A percentile compares a stretch with the other conserved stretches of the same genome.
Evolutionary conservation across 129 eudicot genomes (phyloP).

Genomic region (Saposhnikovia divaricata): DNA sequence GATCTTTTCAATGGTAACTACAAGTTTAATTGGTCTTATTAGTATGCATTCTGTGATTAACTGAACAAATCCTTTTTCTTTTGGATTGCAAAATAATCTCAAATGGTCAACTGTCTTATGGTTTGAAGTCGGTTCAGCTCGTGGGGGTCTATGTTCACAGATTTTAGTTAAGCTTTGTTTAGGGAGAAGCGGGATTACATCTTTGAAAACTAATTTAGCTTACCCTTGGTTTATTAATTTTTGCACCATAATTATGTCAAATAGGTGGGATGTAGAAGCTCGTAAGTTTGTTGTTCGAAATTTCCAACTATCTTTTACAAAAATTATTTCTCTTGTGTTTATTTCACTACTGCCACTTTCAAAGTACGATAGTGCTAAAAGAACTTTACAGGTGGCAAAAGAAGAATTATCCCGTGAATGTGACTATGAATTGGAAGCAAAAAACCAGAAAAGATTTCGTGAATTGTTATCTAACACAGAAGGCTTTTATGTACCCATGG

Average conservation of each 20-base stretch:
- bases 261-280: neutral
- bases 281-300: neutral
- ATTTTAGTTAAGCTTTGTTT: neutral
- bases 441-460: slow-evolving; percentile 68
- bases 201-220: neutral
- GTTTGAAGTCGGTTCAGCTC: neutral
- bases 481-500: slow-evolving; percentile 87
- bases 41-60: neutral
- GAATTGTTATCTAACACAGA: slow-evolving; percentile 38
- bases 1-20: neutral
- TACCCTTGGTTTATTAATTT: neutral
- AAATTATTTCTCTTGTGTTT: neutral
- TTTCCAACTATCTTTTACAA: neutral
- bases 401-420: slow-evolving; percentile 97
- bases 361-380: neutral
- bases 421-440: slow-evolving; percentile 81
- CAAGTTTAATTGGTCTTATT: neutral
- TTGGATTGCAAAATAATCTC: neutral
- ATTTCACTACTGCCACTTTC: neutral
- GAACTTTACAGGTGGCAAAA: slow-evolving; percentile 72
- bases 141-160: neutral
- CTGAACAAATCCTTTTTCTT: neutral
- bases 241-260: neutral
- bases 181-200: neutral
- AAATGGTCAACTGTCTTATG: neutral